phyloP scores from a whole-genome alignment of 345 rosid species.

The Geranium brycei region DNA sequence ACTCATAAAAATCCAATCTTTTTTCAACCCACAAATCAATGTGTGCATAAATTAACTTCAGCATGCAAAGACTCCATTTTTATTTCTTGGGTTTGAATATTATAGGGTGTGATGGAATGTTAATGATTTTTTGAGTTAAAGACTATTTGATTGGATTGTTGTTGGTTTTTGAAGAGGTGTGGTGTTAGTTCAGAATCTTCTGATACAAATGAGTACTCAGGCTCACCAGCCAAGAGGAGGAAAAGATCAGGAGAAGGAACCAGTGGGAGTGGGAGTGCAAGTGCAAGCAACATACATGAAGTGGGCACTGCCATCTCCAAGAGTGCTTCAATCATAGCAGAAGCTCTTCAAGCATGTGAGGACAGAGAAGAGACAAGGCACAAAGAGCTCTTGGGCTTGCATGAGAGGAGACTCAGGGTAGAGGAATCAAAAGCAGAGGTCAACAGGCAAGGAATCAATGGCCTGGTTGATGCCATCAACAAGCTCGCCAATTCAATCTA shows the following conservation, averaged over 20 bases:
- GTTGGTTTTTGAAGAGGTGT: no score
- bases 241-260: slow-evolving; percentile 21
- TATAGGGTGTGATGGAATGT: no score
- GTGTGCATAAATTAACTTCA: no score
- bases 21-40: no score
- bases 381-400: slow-evolving; percentile 45
- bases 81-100: no score
- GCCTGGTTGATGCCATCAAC: slow-evolving; percentile 70
- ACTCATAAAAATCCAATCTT: no score
- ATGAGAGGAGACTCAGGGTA: slow-evolving; percentile 52
- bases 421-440: slow-evolving; percentile 63
- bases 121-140: no score
- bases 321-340: slow-evolving; percentile 72
- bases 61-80: no score
- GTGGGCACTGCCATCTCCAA: slow-evolving; percentile 52
- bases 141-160: no score
- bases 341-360: slow-evolving; percentile 55
- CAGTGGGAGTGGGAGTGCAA: slow-evolving; percentile 17
- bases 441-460: slow-evolving; percentile 46
- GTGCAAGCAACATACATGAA: slow-evolving; percentile 17
- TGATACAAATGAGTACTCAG: slow-evolving; percentile 65
- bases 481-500: slow-evolving; percentile 72
- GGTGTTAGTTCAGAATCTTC: slow-evolving; percentile 11
- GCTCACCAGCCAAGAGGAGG: slow-evolving; percentile 60
- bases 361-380: slow-evolving; percentile 66